Percentiles rank a stretch among this genome's conserved stretches.
Evolutionary conservation across 805 yeast species (phyloP).

Genomic region (Helenozyma baotianmanensis): DNA sequence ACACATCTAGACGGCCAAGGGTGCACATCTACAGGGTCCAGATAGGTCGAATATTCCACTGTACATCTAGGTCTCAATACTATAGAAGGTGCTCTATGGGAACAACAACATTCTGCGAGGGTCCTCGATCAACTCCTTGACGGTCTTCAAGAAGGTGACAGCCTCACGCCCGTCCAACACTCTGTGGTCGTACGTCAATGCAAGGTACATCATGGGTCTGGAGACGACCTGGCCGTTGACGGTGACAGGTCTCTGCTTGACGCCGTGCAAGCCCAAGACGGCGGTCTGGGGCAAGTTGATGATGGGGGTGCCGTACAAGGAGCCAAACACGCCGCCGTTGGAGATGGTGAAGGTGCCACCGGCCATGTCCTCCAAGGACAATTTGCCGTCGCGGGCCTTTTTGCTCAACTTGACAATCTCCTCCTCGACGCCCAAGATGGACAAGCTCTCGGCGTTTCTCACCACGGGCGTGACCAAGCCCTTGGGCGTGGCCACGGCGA

Average conservation of each 20-base stretch:
- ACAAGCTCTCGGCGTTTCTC: slow-evolving; percentile 90
- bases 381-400: slow-evolving; percentile 95
- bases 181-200: slow-evolving; percentile 97
- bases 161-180: slow-evolving; percentile 98
- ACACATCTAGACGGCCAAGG: too few species aligned
- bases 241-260: slow-evolving; percentile 95
- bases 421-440: slow-evolving; percentile 83
- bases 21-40: too few species aligned
- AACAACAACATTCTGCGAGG: slow-evolving; percentile 91
- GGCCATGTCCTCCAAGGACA: slow-evolving; percentile 96
- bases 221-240: slow-evolving; percentile 93
- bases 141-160: slow-evolving; percentile 91
- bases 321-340: slow-evolving; percentile 98
- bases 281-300: slow-evolving; percentile 98
- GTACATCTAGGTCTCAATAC: too few species aligned
- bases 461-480: slow-evolving; percentile 98
- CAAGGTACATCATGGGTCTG: slow-evolving; percentile 99
- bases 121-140: slow-evolving; percentile 96
- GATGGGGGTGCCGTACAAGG: slow-evolving; percentile 96
- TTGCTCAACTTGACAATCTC: slow-evolving; percentile 78
- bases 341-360: slow-evolving; percentile 99
- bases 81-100: too few species aligned
- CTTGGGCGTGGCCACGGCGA: slow-evolving; percentile 99
- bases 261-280: slow-evolving; percentile 95
- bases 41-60: too few species aligned